phyloP scores from a whole-genome alignment of 176 grass and related monocot genomes.

The Eragrostis curvula region DNA sequence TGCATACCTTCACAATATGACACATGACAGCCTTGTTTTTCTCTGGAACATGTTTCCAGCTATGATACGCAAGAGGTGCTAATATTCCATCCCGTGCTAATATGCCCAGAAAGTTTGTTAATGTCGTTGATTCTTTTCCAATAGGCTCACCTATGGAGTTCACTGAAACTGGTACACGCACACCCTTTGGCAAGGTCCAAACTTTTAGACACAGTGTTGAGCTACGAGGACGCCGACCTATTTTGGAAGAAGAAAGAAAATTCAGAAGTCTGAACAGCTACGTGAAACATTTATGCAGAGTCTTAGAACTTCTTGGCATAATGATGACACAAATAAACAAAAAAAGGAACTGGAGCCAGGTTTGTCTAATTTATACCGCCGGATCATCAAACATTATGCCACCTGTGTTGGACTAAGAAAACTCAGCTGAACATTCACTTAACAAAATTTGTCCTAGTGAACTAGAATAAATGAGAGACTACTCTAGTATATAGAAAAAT shows the following conservation, averaged over 20 bases:
- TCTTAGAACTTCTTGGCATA: constrained; percentile 12
- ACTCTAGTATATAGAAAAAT: neutral
- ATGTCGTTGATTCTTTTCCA: constrained; percentile 45
- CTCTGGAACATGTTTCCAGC: constrained; percentile 50
- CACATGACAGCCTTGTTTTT: constrained; percentile 58
- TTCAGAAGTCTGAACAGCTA: constrained; percentile 21
- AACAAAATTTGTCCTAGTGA: neutral
- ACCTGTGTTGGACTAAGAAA: neutral
- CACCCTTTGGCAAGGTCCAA: constrained; percentile 51
- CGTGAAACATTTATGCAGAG: neutral
- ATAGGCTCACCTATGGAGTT: constrained; percentile 49
- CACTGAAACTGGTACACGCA: constrained; percentile 44
- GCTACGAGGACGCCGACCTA: constrained; percentile 38
- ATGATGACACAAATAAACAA: neutral
- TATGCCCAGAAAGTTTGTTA: constrained; percentile 45
- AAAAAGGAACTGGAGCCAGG: neutral
- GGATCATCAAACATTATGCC: constrained; percentile 10
- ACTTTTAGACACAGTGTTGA: constrained; percentile 43
- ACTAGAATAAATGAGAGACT: constrained; percentile 1
- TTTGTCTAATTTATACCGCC: neutral
- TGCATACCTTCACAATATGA: constrained; percentile 46
- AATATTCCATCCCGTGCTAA: constrained; percentile 62
- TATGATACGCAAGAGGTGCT: constrained; percentile 37
- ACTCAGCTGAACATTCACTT: neutral
- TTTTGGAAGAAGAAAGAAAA: constrained; percentile 16